phyloP scores from a whole-genome alignment of 2,329 filamentous ascomycete genomes.

The Colletotrichum trifolii region DNA sequence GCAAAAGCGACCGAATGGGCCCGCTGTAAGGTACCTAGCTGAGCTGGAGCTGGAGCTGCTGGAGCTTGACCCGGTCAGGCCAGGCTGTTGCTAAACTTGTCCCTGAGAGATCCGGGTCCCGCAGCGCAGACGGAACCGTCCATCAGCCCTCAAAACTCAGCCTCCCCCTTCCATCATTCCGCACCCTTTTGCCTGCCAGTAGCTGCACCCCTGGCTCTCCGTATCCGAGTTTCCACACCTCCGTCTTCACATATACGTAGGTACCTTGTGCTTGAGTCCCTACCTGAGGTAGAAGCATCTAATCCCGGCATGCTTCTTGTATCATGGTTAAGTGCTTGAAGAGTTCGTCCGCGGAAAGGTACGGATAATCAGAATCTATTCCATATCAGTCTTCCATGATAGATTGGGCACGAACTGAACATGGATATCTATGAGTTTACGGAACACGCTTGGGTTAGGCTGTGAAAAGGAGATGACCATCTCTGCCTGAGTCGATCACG shows the following conservation, averaged over 20 bases:
- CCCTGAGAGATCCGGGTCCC: constrained; percentile 8
- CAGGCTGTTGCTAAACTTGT: constrained; percentile 33
- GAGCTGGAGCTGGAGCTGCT: constrained; percentile 16
- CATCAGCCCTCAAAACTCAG: constrained; percentile 15
- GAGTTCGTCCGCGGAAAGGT: too few relatives aligned
- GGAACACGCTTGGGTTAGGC: constrained; percentile 9
- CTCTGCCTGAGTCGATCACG: constrained; percentile 1
- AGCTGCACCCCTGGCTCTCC: constrained; percentile 3
- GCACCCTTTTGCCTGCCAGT: background rate
- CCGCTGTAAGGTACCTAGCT: background rate
- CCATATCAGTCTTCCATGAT: too few relatives aligned
- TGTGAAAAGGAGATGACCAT: constrained; percentile 5
- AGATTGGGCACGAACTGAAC: constrained; percentile 4
- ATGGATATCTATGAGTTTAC: too few relatives aligned
- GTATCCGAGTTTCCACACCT: constrained; percentile 3
- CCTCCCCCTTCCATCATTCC: constrained; percentile 27
- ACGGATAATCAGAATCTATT: too few relatives aligned
- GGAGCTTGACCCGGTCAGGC: background rate
- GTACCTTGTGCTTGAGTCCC: too few relatives aligned
- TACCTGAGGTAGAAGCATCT: background rate
- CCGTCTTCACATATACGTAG: background rate
- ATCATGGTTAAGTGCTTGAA: too few relatives aligned
- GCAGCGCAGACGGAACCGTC: background rate
- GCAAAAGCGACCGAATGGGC: too few relatives aligned
- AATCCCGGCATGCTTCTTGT: too few relatives aligned